Base-by-base conservation (phyloP, 2,329 filamentous ascomycete genomes). In the Colletotrichum sp. region DNA sequence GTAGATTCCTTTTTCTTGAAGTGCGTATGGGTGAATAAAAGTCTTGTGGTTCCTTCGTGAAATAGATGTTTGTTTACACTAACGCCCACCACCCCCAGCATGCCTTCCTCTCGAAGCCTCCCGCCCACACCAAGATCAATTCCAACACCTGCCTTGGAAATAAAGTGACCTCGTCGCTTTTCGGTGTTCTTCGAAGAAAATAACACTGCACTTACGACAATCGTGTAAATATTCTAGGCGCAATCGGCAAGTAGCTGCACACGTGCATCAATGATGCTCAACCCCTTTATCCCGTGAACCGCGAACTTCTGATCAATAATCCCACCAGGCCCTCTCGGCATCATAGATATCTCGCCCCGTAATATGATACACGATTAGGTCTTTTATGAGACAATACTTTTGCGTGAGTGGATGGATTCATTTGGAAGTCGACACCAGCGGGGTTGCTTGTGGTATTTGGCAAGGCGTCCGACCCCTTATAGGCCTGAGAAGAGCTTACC, bases 371-470 rank as follows among this genome's bases (percentile, higher is more conserved):
- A 71, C 75, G 0, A 77, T 79, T n/a, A 75, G 69, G 26, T 71
- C 77, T 2, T 84, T 86, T 71, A 83, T 80, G 55, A 85, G 82
- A 78, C 82, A 81, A 65, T 81, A 83, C 2, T 82, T 80, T 24
- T 82, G 80, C 21, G 79, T 64, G 48, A 69, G 63, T 74, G 86
- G 24, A 84, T 77, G 28, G 78, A 78, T 63, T 79, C 77, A 82
- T 77, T 24, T 79, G 77, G 18, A 81, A 67, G 43, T 80, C 79
- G 26, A 83, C 43, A 67, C 84, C 82, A 4, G 81, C 65, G 2
- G 81, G 81, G 55, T 82, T 83, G 36, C 79, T 79, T 12, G 67
- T 81, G 80, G 70, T 80, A 82, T 70, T 81, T 77, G 16, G 83
- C 79, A 10, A 78, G 52, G 1, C 82, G 83, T 3, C 2, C 2